Evolutionary conservation across 305 asterid species (phyloP).

Genomic region (Striga hermonthica): DNA sequence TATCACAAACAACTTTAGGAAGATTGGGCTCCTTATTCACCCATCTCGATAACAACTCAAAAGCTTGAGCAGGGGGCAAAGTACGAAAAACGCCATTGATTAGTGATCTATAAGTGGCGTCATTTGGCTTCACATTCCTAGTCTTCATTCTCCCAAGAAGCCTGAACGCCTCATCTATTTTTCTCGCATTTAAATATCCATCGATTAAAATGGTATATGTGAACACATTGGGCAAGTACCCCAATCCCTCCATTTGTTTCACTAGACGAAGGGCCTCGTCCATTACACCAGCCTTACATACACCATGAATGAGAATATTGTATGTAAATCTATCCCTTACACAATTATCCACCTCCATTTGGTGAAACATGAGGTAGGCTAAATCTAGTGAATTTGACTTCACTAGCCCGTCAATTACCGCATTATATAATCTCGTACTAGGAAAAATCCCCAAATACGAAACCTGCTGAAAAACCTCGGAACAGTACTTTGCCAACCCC

Average conservation of each 20-base stretch:
- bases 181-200: slow-evolving; percentile 70
- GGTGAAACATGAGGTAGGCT: slow-evolving; percentile 95
- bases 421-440: slow-evolving; percentile 82
- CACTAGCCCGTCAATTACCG: slow-evolving; percentile 77
- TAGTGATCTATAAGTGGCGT: slow-evolving; percentile 80
- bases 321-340: slow-evolving; percentile 78
- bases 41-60: slow-evolving; percentile 54
- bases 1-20: slow-evolving; percentile 64
- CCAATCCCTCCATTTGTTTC: slow-evolving; percentile 83
- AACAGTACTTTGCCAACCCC: slow-evolving; percentile 81
- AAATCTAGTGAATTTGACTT: slow-evolving; percentile 86
- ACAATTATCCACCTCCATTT: slow-evolving; percentile 86
- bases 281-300: slow-evolving; percentile 79
- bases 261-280: slow-evolving; percentile 89
- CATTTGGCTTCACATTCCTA: slow-evolving; percentile 62
- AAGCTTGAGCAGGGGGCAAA: slow-evolving; percentile 49
- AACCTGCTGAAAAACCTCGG: slow-evolving; percentile 78
- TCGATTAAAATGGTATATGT: slow-evolving; percentile 83
- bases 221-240: slow-evolving; percentile 68
- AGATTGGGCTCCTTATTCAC: slow-evolving; percentile 47
- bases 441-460: slow-evolving; percentile 80
- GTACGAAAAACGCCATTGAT: slow-evolving; percentile 72
- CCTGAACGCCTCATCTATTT: slow-evolving; percentile 62
- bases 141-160: slow-evolving; percentile 63
- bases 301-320: slow-evolving; percentile 87